phyloP scores from a whole-genome alignment of 257 asterid genomes.

The Jaltomata sinuosa region DNA sequence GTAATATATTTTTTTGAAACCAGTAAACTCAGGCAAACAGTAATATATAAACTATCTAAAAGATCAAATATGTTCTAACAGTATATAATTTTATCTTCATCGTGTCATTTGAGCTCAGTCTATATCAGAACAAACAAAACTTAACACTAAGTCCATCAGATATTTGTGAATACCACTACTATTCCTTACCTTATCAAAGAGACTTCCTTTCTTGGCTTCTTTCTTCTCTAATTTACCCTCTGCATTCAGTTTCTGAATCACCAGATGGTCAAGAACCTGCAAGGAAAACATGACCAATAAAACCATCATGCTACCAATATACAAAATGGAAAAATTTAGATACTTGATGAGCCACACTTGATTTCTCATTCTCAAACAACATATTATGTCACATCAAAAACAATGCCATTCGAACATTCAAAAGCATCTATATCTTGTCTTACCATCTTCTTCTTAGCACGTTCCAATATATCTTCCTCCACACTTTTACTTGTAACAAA shows the following conservation, averaged over 20 bases:
- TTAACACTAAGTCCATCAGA: neutral
- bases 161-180: neutral
- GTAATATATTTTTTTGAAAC: too few relatives aligned
- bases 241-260: constrained; percentile 92
- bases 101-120: neutral
- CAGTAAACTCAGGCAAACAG: constrained; percentile 3
- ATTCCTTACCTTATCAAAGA: constrained; percentile 79
- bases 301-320: neutral
- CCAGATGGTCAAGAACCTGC: constrained; percentile 97
- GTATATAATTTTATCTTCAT: neutral
- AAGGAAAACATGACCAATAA: neutral
- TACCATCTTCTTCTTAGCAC: constrained; percentile 99
- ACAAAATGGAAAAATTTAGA: neutral
- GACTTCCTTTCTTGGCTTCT: constrained; percentile 78
- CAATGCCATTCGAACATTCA: neutral
- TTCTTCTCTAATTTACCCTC: constrained; percentile 98
- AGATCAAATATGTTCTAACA: neutral
- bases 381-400: neutral
- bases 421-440: neutral
- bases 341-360: neutral
- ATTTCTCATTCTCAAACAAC: neutral
- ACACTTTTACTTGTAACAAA: constrained; percentile 99
- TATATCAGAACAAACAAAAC: neutral
- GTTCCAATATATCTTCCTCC: constrained; percentile 98
- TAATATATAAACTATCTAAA: neutral